Evolutionary conservation across 352 stramenopile genomes (phyloP).

Genomic region (Peronosclerospora sorghi): DNA sequence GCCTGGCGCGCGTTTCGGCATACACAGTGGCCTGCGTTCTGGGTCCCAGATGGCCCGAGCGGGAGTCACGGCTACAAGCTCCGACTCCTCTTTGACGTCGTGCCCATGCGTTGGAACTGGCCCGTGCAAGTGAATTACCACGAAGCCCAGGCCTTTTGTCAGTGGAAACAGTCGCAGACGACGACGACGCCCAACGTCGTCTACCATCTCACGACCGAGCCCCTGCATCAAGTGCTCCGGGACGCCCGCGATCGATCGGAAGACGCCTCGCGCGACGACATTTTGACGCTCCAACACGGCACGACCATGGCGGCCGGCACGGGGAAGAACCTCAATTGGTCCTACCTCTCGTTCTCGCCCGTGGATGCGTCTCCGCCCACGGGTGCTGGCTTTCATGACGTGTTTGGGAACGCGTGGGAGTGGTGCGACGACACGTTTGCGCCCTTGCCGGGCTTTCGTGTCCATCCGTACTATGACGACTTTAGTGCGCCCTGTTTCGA

Average conservation of each 20-base stretch:
- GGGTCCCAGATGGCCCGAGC: conserved; percentile 83
- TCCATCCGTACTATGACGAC: conserved; percentile 92
- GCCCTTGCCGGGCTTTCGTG: conserved; percentile 85
- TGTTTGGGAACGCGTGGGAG: conserved; percentile 94
- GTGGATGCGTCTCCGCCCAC: conserved; percentile 75
- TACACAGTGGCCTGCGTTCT: conserved; percentile 94
- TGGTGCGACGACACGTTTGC: conserved; percentile 95
- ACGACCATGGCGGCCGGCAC: conserved; percentile 30
- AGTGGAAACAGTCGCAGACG: conserved; percentile 71
- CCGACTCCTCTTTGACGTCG: conserved; percentile 85
- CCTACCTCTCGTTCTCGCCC: conserved; percentile 84
- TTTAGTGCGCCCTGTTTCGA: conserved; percentile 97
- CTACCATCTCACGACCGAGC: conserved; percentile 88
- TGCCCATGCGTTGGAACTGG: conserved; percentile 93
- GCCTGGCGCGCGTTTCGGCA: conserved; percentile 92
- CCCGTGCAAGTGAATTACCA: conserved; percentile 94
- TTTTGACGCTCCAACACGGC: conserved; percentile 43
- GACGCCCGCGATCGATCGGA: conserved; percentile 39
- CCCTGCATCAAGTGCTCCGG: conserved; percentile 88
- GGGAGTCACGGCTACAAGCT: conserved; percentile 92
- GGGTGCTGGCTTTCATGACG: conserved; percentile 84
- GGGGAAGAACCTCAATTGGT: conserved; percentile 89
- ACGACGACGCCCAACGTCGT: conserved; percentile 44
- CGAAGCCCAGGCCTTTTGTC: conserved; percentile 89
- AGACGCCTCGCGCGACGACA: conserved; percentile 49